phyloP scores from a whole-genome alignment of 2,329 filamentous ascomycete species.

The Colletotrichum zoysiae region DNA sequence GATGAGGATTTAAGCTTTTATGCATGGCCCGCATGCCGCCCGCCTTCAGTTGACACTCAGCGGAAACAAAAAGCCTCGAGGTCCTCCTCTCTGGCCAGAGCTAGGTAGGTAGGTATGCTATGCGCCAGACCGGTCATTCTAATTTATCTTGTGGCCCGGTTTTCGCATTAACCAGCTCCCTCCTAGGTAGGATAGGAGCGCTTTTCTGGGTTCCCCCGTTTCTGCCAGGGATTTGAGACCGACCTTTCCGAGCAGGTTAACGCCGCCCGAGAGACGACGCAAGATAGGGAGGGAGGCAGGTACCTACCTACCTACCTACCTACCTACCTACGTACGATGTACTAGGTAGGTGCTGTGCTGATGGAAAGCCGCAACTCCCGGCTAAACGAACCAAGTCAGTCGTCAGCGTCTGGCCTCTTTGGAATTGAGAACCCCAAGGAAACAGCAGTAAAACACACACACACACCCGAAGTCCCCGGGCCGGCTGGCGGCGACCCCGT shows the following conservation, averaged over 20 bases:
- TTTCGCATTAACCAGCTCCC: conserved; percentile 1
- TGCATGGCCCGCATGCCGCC: conserved; percentile 27
- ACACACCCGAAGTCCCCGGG: background rate
- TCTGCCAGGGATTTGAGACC: conserved; percentile 20
- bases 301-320: too few relatives aligned
- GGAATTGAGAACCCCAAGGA: background rate
- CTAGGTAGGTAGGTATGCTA: too few relatives aligned
- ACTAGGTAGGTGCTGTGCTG: background rate
- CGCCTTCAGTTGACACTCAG: conserved; percentile 28
- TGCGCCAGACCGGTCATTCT: background rate
- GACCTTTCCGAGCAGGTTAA: conserved; percentile 15
- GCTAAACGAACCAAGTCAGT: too few relatives aligned
- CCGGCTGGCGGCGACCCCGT: conserved; percentile 12
- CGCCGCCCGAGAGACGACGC: conserved; percentile 10
- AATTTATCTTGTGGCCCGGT: background rate
- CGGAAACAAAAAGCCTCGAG: background rate
- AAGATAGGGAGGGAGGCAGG: background rate
- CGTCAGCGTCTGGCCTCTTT: background rate
- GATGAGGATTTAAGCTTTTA: conserved; percentile 28
- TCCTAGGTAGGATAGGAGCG: background rate
- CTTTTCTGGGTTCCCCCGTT: background rate
- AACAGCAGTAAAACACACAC: background rate
- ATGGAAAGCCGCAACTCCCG: background rate
- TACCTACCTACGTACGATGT: too few relatives aligned
- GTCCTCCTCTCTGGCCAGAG: conserved; percentile 16